phyloP scores from a whole-genome alignment of 1,284 basidiomycete species.

The Tremellales sp. region DNA sequence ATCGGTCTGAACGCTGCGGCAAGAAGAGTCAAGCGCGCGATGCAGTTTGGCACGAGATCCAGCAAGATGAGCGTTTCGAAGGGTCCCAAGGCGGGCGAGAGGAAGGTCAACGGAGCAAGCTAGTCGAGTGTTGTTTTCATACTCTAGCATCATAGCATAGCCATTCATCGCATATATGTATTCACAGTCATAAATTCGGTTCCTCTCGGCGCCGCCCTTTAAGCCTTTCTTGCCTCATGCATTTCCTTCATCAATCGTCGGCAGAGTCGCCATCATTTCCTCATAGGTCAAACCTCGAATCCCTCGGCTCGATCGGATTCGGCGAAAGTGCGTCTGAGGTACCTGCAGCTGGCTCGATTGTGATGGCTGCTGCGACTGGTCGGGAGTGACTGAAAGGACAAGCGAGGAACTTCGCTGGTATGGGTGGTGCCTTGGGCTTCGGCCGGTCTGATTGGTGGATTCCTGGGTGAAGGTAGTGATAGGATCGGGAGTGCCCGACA shows the following conservation, averaged over 20 bases:
- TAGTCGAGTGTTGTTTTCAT: not conserved
- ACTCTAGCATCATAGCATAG: not conserved
- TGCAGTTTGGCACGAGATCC: constrained; percentile 94
- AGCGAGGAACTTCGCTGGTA: too few relatives aligned
- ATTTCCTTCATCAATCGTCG: not conserved
- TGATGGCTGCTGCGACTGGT: too few relatives aligned
- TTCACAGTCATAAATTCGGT: not conserved
- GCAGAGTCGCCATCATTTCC: not conserved
- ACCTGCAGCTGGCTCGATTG: too few relatives aligned
- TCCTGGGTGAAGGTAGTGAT: too few relatives aligned
- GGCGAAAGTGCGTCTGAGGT: too few relatives aligned
- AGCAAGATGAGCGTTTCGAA: constrained; percentile 65
- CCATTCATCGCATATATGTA: not conserved
- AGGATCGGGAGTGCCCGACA: too few relatives aligned
- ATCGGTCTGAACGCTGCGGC: constrained; percentile 68
- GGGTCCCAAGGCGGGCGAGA: constrained; percentile 24
- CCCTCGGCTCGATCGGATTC: too few relatives aligned
- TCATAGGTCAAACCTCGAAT: not conserved
- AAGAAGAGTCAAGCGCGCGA: constrained; percentile 78
- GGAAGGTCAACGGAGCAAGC: constrained; percentile 6
- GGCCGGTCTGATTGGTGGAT: too few relatives aligned
- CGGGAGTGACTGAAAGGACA: too few relatives aligned
- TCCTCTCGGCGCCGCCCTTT: not conserved
- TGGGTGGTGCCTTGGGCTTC: too few relatives aligned
- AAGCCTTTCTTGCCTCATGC: not conserved